Evolutionary conservation across 2,329 filamentous ascomycete species (phyloP), one percentile per base, ranked within the genome.

Genomic region (Penicillium frequentans): DNA sequence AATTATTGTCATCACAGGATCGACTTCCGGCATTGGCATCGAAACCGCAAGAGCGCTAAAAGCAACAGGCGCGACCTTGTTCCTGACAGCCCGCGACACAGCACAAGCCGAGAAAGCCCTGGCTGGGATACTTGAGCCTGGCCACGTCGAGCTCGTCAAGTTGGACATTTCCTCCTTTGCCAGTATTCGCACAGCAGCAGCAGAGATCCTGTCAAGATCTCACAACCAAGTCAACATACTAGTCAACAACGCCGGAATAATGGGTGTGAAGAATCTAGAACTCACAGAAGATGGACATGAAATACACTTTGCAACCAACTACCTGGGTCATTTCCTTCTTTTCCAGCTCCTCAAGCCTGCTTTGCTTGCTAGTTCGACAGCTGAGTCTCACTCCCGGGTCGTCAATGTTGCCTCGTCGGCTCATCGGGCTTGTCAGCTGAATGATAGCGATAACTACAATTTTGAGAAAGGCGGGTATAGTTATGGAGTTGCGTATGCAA

Each of bases 271-370:
- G 13, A 47, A 63, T 21, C 64, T 63, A 5, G 72, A n/a, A 58
- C 67, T 56, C 75, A 82, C 65, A 75, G 77, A 57, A 10, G 57
- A 59, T 5, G 61, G 60, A 3, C 77, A 77, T 59, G 83, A 86
- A 61, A 62, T 67, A 0, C 82, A 85, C 50, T 80, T 86, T 50
- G 81, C 74, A 33, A 79, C 75, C 1, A 84, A 85, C 63, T 77
- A 85, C 61, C 68, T 86, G 1, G 73, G 71, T 1, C 79, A 83
- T 61, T 85, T 85, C 70, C 71, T 84, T 1, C 73, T 85, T 13
- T 81, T 82, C 56, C 71, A 81, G 14, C 73, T 83, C 1, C 71
- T 85, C n/a, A 78, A 78, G 35, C 52, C 55, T 3, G 47, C 56
- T 10, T 48, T 67, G 2, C 45, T 68, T 19, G 52, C 59, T 1